Base-by-base conservation (phyloP, 1,139 yeast species). In the Candida sp. region DNA sequence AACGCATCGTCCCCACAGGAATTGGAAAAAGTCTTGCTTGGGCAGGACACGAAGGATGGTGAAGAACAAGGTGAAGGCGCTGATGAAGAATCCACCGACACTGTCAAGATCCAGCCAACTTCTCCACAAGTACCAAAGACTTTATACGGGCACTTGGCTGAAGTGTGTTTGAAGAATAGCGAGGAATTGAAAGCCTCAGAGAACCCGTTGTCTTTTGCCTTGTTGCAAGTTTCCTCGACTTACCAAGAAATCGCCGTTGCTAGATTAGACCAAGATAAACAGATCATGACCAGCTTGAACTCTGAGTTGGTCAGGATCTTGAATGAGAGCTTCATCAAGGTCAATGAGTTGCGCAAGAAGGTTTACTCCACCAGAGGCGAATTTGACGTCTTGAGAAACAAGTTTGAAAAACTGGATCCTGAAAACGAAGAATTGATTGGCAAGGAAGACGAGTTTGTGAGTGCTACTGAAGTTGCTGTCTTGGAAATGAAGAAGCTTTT, bases 381-480 rank as follows among this genome's bases (percentile, higher is more conserved):
- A 54, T 87, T 89, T 64, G 96, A 89, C 66, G 74, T 85, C n/a
- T 69, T 84, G 57, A 79, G 94, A 66, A 61, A 76, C 40, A 71
- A 68, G 52, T 62, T 65, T 42, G 61, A 61, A 42, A 67, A 64
- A 33, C 66, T 69, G 45, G 78, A 78, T 39, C 75, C 70, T 49
- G 77, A 81, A 57, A 75, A 76, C 58, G 81, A 78, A 55, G 84
- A 81, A 50, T 71, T 88, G 58, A 91, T 88, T 58, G 72, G 78
- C 43, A 78, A 81, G 58, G 96, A 89, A 68, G 96, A 89, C 63
- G 93, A 86, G 55, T 80, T 88, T 59, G 94, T 88, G 32, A 81
- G 86, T 61, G 89, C 90, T 27, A 88, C 92, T 7, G 87, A 87
- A 53, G 74, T 78, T 32, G 94, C 94, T 1, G 94, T 87, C n/a